phyloP scores from a whole-genome alignment of 257 asterid species.

The Plectranthus barbatus region DNA sequence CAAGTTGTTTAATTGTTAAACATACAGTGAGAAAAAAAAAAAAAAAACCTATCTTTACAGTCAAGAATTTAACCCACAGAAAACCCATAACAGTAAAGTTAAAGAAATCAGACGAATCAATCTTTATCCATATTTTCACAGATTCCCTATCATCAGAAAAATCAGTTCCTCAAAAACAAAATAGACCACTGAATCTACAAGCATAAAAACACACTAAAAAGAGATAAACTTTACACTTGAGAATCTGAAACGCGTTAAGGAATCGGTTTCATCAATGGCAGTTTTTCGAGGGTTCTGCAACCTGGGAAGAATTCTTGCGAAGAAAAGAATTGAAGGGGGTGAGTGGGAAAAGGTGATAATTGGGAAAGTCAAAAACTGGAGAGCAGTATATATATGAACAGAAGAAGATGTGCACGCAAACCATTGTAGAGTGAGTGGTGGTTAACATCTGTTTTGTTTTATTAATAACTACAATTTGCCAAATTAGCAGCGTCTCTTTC shows the following conservation, averaged over 20 bases:
- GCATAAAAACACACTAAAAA: neutral
- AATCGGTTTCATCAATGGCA: neutral
- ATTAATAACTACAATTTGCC: neutral
- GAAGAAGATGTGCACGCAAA: constrained; percentile 20
- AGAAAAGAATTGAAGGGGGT: neutral
- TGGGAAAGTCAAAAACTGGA: neutral
- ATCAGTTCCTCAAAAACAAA: neutral
- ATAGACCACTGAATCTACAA: neutral
- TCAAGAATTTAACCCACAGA: neutral
- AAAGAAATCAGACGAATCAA: neutral
- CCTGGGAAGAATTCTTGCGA: neutral
- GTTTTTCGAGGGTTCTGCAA: neutral
- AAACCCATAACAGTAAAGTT: neutral
- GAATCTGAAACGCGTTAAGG: neutral
- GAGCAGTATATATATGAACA: neutral
- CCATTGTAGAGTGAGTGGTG: constrained; percentile 13
- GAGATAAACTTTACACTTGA: constrained; percentile 8
- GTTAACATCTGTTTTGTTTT: constrained; percentile 11
- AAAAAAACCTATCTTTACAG: neutral
- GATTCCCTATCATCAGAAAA: neutral
- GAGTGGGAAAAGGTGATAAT: neutral
- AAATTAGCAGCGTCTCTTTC: neutral
- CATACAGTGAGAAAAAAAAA: no score
- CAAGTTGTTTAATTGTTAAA: neutral
- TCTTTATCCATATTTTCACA: neutral